Base-by-base conservation (phyloP, 768 basidiomycete genomes). In the Daedaleopsis nitida region DNA sequence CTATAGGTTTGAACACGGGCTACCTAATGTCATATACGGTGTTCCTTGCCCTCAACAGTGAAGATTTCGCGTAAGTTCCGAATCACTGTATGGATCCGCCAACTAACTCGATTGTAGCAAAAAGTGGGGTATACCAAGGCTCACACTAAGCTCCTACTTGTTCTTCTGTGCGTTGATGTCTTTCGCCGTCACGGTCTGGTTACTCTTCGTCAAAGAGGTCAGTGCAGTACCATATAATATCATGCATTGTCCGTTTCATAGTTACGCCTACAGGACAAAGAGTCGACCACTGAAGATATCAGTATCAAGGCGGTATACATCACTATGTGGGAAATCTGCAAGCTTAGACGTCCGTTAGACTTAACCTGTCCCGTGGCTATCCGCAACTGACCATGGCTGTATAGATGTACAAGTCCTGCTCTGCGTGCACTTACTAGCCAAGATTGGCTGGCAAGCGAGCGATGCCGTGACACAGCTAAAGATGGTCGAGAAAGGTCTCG, bases 1-100 rank as follows among this genome's bases (percentile, higher is more conserved):
- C 97, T 0, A 93, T 98, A 62, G 97, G 97, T 13, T 81, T 99
- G 24, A 98, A 96, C 68, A 91, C 92, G 1, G 97, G 97, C 6
- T 98, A 89, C 74, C 96, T 98, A 70, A 83, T 95, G 34, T 95
- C 94, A 2, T 98, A 97, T 72, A 99, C 97, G 9, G 94, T 98
- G 7, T 98, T 98, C 72, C 83, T 99, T 44, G 97, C 97, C 0
- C 86, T 99, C 72, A 99, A 98, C 72, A 95, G 93, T 65, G 89
- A 94, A 68, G 88, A 90, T 24, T 99, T 99, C 70, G 84, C 87
- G 91, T 92, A 68, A 49, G 86, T 76, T 11, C 5, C 32, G n/a
- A 3, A 43, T 19, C 17, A 50, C 39, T 32, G 43, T 13, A 56
- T 19, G 17, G 1, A 50, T 24, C 12, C 27, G 11, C 11, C 10